These are phyloP conservation scores for Penicillium simplicissimum DNA, from an alignment of 495 filamentous ascomycete species.

Conservation along the genomic window DNA sequence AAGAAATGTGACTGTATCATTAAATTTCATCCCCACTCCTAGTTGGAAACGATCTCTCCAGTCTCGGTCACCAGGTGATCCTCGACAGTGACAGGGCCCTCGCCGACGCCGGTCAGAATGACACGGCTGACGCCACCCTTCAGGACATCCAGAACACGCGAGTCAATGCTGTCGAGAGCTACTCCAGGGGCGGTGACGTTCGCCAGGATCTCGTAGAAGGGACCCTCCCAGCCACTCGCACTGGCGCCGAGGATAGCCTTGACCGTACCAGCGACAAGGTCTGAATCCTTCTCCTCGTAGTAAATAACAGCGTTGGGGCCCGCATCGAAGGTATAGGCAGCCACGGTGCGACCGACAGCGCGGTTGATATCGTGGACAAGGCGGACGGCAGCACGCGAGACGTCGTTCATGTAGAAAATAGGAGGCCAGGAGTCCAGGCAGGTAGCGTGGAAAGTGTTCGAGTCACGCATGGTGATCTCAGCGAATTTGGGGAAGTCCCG, in stretches of 20 bases:
- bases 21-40: constrained; percentile 16
- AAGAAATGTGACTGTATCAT: constrained; percentile 17
- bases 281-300: constrained; percentile 76
- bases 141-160: constrained; percentile 56
- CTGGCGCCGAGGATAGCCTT: constrained; percentile 47
- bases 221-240: constrained; percentile 64
- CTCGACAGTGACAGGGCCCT: constrained; percentile 77
- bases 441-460: constrained; percentile 93
- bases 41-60: constrained; percentile 54
- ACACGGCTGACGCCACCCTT: constrained; percentile 80
- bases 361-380: constrained; percentile 87
- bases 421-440: constrained; percentile 94
- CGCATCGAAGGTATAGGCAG: constrained; percentile 96
- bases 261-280: constrained; percentile 70
- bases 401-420: constrained; percentile 98
- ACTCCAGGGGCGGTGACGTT: constrained; percentile 50
- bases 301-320: constrained; percentile 97
- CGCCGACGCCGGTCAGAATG: constrained; percentile 88
- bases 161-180: constrained; percentile 54
- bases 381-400: constrained; percentile 77
- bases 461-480: constrained; percentile 90
- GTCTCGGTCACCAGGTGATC: constrained; percentile 74
- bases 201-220: constrained; percentile 48
- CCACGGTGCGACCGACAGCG: constrained; percentile 67
- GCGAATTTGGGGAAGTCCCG: constrained; percentile 87